Evolutionary conservation across 2,329 filamentous ascomycete genomes (phyloP).

Genomic region (Fusarium musae): DNA sequence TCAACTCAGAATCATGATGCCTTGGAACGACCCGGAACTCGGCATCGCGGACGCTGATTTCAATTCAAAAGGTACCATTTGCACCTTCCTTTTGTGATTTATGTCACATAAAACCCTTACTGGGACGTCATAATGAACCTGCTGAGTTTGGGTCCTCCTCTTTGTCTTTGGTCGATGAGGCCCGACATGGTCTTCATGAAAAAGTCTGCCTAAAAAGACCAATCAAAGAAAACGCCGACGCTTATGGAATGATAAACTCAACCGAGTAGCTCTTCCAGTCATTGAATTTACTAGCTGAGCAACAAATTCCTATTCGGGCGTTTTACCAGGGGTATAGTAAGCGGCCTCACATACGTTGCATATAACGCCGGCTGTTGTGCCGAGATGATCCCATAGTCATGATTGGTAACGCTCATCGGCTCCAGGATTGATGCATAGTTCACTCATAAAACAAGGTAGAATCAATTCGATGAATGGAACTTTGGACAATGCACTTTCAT

Average conservation of each 20-base stretch:
- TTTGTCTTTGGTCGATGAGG: background rate
- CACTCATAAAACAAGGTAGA: background rate
- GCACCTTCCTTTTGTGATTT: background rate
- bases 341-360: background rate
- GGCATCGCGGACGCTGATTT: background rate
- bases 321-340: background rate
- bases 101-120: background rate
- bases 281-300: background rate
- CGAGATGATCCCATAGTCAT: background rate
- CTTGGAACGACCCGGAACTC: background rate
- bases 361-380: background rate
- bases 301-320: background rate
- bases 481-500: background rate
- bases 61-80: no score
- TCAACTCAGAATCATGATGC: background rate
- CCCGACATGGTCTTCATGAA: background rate
- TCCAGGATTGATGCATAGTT: background rate
- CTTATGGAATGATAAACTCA: rapidly evolving
- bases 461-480: background rate
- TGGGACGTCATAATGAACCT: rapidly evolving
- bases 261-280: rapidly evolving
- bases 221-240: background rate
- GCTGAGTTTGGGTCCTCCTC: background rate
- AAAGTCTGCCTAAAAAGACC: rapidly evolving
- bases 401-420: background rate